Evolutionary conservation across 2,329 filamentous ascomycete species (phyloP).

Genomic region (Incumbomyces lentus): DNA sequence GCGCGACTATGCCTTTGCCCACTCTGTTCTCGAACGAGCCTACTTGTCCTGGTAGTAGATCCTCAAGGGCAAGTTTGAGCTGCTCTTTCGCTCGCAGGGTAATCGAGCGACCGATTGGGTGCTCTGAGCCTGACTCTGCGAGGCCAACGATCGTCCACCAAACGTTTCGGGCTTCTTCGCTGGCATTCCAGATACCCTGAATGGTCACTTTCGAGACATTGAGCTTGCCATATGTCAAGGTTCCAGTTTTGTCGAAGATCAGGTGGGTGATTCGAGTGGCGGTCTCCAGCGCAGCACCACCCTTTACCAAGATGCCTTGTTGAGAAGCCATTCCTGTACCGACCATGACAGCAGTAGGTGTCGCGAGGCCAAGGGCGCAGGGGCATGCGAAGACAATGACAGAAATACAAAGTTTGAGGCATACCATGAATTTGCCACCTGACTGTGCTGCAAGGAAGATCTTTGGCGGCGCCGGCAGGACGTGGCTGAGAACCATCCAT

Average conservation of each 20-base stretch:
- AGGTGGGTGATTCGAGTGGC: conserved; percentile 84
- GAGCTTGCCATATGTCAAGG: conserved; percentile 91
- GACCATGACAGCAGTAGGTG: conserved; percentile 96
- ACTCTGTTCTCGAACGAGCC: conserved; percentile 76
- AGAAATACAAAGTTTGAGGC: conserved; percentile 92
- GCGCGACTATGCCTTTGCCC: conserved; percentile 73
- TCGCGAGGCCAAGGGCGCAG: conserved; percentile 89
- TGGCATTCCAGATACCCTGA: conserved; percentile 57
- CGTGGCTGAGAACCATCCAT: conserved; percentile 93
- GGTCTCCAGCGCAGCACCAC: conserved; percentile 80
- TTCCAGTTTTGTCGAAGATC: conserved; percentile 92
- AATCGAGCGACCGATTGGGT: conserved; percentile 88
- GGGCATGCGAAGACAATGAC: conserved; percentile 98
- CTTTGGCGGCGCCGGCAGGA: conserved; percentile 69
- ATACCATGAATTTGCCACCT: conserved; percentile 91
- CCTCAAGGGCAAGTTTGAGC: conserved; percentile 61
- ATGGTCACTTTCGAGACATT: conserved; percentile 66
- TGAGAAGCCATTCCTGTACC: conserved; percentile 94
- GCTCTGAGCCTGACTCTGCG: conserved; percentile 91
- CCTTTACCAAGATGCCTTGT: conserved; percentile 95
- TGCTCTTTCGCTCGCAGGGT: conserved; percentile 63
- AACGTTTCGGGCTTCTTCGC: conserved; percentile 57
- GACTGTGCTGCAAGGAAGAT: conserved; percentile 73
- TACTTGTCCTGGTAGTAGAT: conserved; percentile 68
- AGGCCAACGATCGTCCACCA: conserved; percentile 97